Evolutionary conservation across 495 filamentous ascomycete species (phyloP).

Genomic region (Mytilinidion resinicola): DNA sequence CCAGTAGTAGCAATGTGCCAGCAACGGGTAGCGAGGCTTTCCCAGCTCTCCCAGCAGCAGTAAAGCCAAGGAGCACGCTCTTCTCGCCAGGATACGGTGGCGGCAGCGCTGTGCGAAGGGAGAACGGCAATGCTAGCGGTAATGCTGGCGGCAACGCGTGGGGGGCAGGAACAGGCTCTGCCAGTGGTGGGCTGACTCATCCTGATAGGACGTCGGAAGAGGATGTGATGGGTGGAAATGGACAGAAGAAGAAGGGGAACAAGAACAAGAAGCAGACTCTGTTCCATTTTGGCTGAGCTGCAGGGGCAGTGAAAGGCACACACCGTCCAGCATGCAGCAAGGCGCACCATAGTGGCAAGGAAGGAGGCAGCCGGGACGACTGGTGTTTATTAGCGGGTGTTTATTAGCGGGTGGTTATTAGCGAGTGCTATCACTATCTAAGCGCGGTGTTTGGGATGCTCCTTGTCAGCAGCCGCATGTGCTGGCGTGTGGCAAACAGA

Average conservation of each 20-base stretch:
- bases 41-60: constrained; percentile 71
- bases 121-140: constrained; percentile 42
- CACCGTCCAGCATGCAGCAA: too few species aligned
- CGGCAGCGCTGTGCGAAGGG: constrained; percentile 59
- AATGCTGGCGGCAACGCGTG: constrained; percentile 42
- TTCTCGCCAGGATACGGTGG: constrained; percentile 63
- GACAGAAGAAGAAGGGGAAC: constrained; percentile 66
- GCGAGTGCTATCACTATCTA: too few species aligned
- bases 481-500: too few species aligned
- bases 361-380: too few species aligned
- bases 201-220: constrained; percentile 1
- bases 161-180: constrained; percentile 31
- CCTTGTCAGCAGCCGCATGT: too few species aligned
- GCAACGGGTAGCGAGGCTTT: constrained; percentile 54
- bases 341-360: too few species aligned
- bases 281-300: constrained; percentile 42
- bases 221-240: constrained; percentile 31
- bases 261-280: constrained; percentile 77
- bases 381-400: too few species aligned
- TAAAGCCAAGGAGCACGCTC: constrained; percentile 72
- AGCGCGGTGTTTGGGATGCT: too few species aligned
- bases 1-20: constrained; percentile 29
- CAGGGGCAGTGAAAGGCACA: not conserved
- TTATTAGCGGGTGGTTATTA: too few species aligned
- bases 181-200: not conserved